Percentiles rank a stretch among this genome's conserved stretches.
phyloP scores from a whole-genome alignment of 306 rosid genomes.

The Pueraria montana region DNA sequence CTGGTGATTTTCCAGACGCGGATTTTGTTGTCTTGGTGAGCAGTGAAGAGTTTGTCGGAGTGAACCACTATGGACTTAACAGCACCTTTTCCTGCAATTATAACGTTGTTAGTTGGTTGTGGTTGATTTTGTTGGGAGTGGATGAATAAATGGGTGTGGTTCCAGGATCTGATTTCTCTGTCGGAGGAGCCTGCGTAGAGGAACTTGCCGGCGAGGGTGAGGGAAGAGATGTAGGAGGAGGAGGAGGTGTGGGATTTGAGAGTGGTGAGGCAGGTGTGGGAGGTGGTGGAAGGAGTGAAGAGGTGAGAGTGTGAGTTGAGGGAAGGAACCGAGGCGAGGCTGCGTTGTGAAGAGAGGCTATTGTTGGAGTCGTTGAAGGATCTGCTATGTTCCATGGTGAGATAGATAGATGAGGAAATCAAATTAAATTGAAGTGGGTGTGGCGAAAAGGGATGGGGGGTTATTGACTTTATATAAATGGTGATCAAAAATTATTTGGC shows the following conservation, averaged over 20 bases:
- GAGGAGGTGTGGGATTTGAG: constrained; percentile 61
- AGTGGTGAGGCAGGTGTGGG: constrained; percentile 66
- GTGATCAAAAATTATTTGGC: constrained; percentile 20
- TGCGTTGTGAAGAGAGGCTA: constrained; percentile 59
- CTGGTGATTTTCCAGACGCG: constrained; percentile 77
- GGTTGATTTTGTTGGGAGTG: constrained; percentile 27
- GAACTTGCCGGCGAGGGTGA: constrained; percentile 64
- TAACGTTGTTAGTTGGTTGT: constrained; percentile 33
- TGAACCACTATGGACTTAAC: constrained; percentile 77
- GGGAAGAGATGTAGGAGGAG: constrained; percentile 68
- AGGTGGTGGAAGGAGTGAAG: constrained; percentile 35
- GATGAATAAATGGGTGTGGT: constrained; percentile 44
- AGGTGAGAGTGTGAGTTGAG: constrained; percentile 51
- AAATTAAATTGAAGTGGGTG: not conserved
- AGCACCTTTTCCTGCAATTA: constrained; percentile 77
- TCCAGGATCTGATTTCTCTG: constrained; percentile 76
- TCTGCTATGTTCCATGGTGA: constrained; percentile 63
- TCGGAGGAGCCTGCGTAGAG: constrained; percentile 82
- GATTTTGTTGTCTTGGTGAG: constrained; percentile 94
- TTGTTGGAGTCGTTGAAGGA: constrained; percentile 42
- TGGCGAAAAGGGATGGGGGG: not conserved
- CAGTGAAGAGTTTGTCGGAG: constrained; percentile 74
- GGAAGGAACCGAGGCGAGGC: constrained; percentile 71
- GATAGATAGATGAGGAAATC: not conserved
- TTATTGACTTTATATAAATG: constrained; percentile 34